Evolutionary conservation across 768 basidiomycete species (phyloP), one percentile per base, ranked within the genome.

Genomic region (Agrocybe pediades): DNA sequence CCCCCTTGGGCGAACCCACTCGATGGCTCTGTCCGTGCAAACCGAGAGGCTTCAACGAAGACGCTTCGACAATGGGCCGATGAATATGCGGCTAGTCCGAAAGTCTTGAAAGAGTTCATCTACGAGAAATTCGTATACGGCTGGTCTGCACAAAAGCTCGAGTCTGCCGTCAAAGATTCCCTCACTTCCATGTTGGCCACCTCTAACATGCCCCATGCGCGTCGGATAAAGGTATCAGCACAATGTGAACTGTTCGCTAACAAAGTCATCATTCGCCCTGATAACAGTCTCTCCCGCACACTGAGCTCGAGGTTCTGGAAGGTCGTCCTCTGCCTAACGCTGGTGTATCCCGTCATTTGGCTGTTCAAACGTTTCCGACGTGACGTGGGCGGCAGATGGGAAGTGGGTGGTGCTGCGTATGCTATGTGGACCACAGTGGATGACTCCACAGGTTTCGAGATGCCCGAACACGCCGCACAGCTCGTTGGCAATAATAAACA

Each of bases 281-380:
- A 85, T 54, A 88, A 84, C 63, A 58, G 59, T 33, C 73, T 92
- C 55, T 83, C 88, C 7, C 75, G 85, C 44, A 75, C 78, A 45
- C 78, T 90, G 27, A 85, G 84, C 25, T 83, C 82, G 57, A 77
- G 74, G 48, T 89, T 85, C 80, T 65, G 91, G 60, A 84, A 83
- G 59, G 74, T 87, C 57, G 61, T 92, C 7, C 74, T 84, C n/a
- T 81, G 84, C 58, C 71, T 91, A 53, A 74, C 83, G 13, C 68
- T 90, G 51, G 74, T 92, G 51, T 92, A 83, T 62, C 90, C 89
- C 0, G 82, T 90, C 65, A 77, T 92, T 56, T 92, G 88, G 89
- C 67, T 92, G 2, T 89, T 83, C 68, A 82, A 83, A 63, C 80
- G 83, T 2, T 86, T 87, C 68, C 75, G 83, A 58, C 60, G 71